Percentiles rank a stretch among this genome's conserved stretches.
These are phyloP conservation scores for Wickerhamia fluorescens DNA, from an alignment of 805 yeast genomes.

Conservation along the genomic window DNA sequence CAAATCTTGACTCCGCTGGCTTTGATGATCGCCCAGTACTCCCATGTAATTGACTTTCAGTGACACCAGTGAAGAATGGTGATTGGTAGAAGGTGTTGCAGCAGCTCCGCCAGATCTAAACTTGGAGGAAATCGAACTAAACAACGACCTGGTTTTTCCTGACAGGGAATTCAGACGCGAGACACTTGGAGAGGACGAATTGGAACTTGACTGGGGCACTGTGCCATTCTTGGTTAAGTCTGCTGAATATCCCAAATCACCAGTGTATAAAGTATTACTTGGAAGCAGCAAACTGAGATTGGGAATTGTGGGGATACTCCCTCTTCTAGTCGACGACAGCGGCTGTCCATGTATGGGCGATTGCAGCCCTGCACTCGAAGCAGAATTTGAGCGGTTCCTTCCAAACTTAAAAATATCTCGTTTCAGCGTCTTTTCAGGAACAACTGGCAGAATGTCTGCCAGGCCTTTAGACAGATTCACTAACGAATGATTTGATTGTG, in stretches of 20 bases:
- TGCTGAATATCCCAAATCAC: no score
- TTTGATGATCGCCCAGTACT: constrained; percentile 2
- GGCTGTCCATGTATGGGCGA: no score
- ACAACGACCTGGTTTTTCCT: constrained; percentile 22
- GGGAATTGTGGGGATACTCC: no score
- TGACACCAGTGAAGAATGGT: neutral
- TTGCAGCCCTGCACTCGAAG: constrained; percentile 7
- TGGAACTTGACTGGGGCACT: no score
- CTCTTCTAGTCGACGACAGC: no score
- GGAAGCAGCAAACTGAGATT: no score
- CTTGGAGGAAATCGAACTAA: constrained; percentile 35
- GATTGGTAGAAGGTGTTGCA: neutral
- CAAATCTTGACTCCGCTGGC: constrained; percentile 16
- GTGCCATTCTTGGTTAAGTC: no score
- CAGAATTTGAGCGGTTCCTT: constrained; percentile 20
- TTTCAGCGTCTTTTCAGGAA: constrained; percentile 8
- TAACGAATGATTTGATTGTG: no score
- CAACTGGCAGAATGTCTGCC: no score
- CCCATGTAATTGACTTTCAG: constrained; percentile 6
- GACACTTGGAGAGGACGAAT: constrained; percentile 9
- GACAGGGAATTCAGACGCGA: constrained; percentile 12
- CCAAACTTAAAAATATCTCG: constrained; percentile 19
- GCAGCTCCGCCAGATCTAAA: constrained; percentile 8
- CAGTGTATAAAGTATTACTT: no score
- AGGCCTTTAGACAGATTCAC: no score